Evolutionary conservation across 2,329 filamentous ascomycete species (phyloP).

Genomic region (Camillea tinctor): DNA sequence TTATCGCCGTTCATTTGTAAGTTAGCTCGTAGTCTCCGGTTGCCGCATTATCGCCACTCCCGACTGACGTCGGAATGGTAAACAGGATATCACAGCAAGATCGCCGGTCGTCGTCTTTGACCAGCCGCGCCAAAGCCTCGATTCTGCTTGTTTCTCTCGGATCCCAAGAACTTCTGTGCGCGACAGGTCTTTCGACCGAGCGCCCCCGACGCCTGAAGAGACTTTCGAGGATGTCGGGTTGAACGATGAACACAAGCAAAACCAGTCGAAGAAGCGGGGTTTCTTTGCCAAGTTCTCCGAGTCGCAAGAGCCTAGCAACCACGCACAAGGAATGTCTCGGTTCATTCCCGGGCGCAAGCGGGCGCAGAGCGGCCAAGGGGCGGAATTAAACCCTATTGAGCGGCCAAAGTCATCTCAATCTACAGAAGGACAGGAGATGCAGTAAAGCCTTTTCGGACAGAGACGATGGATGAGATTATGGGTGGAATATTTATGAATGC

Average conservation of each 20-base stretch:
- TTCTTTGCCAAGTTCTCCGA: conserved; percentile 83
- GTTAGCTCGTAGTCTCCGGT: conserved; percentile 33
- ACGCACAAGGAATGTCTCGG: conserved; percentile 30
- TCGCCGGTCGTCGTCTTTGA: conserved; percentile 69
- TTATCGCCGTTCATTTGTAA: conserved; percentile 90
- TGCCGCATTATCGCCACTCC: not conserved
- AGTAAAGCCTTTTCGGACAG: conserved; percentile 16
- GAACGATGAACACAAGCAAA: conserved; percentile 69
- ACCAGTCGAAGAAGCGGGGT: conserved; percentile 66
- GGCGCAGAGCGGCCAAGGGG: conserved; percentile 34
- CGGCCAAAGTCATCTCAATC: conserved; percentile 31
- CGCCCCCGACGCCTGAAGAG: conserved; percentile 70
- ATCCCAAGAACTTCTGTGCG: conserved; percentile 61
- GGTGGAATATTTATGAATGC: conserved; percentile 14
- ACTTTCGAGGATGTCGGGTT: conserved; percentile 88
- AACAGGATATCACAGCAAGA: conserved; percentile 78
- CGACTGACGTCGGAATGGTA: conserved; percentile 4
- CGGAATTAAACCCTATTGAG: conserved; percentile 32
- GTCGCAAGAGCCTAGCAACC: conserved; percentile 29
- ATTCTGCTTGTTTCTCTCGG: conserved; percentile 67
- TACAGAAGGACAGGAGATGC: conserved; percentile 25
- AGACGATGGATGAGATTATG: not conserved
- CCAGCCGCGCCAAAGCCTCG: conserved; percentile 72
- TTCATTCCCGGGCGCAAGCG: conserved; percentile 36
- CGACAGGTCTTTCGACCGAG: conserved; percentile 56